Evolutionary conservation across 345 rosid species (phyloP), one percentile per base, ranked within the genome.

Genomic region (Arabis alpina): DNA sequence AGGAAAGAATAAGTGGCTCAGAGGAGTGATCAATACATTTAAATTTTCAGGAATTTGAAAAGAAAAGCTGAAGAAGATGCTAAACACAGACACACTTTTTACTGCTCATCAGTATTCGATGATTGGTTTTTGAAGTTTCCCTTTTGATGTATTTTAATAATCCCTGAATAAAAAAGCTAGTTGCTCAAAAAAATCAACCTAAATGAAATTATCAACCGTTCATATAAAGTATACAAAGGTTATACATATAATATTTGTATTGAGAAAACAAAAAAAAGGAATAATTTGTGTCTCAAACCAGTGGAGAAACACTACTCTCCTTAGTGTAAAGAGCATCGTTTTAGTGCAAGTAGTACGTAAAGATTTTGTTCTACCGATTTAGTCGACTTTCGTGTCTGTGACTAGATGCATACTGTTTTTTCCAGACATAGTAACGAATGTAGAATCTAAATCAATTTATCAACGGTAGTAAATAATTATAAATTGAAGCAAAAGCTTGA

Each of bases 1-100:
- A 64, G 36, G 76, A 64, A 55, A 45, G 24, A 73, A 56, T 28
- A 56, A 28, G 53, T 58, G 67, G 61, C 41, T 66, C 8, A 37
- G 68, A 67, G 68, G 36, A 67, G 73, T 74, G 73, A 67, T 62
- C 56, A 37, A 67, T 61, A 67, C 78, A 74, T 7, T 59, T 59
- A 10, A 30, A 13, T n/a, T 15, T 19, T 42, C 25, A 52, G 34
- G 51, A 44, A 67, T 42, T 10, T 43, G 11, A 52, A 60, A 67
- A 61, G 63, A 66, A 74, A 74, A 74, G 73, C 73, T 34, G 77
- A 59, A 0, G 61, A 67, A 74, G 78, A 74, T 74, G 78, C 73
- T 60, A 15, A 27, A 11, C 13, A 25, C 52, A 67, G 41, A 60
- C 27, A 59, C 28, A 68, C 63, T 67, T 63, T 73, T 51, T 66